phyloP scores from a whole-genome alignment of 768 basidiomycete genomes.

The Boletus reticuloceps region DNA sequence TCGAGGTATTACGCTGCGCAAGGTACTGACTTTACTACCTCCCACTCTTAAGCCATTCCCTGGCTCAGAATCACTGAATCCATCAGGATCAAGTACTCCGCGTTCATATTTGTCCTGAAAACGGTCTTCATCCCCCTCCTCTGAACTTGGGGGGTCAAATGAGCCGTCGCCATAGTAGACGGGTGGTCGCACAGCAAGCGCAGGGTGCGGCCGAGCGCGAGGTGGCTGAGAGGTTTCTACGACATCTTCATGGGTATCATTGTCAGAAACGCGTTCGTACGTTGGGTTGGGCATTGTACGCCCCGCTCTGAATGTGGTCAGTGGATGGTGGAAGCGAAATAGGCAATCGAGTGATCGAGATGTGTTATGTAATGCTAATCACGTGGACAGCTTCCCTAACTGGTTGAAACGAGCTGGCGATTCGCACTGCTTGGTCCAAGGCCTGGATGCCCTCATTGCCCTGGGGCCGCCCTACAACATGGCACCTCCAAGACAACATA shows the following conservation, averaged over 20 bases:
- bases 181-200: constrained; percentile 26
- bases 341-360: constrained; percentile 7
- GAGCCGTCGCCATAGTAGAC: constrained; percentile 74
- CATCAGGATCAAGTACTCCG: not conserved
- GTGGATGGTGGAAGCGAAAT: constrained; percentile 2
- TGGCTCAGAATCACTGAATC: constrained; percentile 23
- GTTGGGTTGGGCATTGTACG: constrained; percentile 24
- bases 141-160: constrained; percentile 79
- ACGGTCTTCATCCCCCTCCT: constrained; percentile 55
- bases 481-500: constrained; percentile 42
- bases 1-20: not conserved
- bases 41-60: constrained; percentile 36
- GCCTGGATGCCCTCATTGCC: no score
- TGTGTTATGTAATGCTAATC: constrained; percentile 13
- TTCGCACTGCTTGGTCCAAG: no score
- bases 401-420: not conserved
- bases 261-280: constrained; percentile 31
- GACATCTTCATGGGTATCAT: constrained; percentile 23
- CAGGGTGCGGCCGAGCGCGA: constrained; percentile 1
- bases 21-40: constrained; percentile 33
- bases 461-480: constrained; percentile 15
- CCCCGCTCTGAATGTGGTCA: constrained; percentile 2
- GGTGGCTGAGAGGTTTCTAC: constrained; percentile 7
- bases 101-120: constrained; percentile 47
- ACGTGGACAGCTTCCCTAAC: constrained; percentile 7